Evolutionary conservation across 192 early-diverging fungal genomes (phyloP), one percentile per base, ranked within the genome.

Genomic region (Coemansia aciculifera): DNA sequence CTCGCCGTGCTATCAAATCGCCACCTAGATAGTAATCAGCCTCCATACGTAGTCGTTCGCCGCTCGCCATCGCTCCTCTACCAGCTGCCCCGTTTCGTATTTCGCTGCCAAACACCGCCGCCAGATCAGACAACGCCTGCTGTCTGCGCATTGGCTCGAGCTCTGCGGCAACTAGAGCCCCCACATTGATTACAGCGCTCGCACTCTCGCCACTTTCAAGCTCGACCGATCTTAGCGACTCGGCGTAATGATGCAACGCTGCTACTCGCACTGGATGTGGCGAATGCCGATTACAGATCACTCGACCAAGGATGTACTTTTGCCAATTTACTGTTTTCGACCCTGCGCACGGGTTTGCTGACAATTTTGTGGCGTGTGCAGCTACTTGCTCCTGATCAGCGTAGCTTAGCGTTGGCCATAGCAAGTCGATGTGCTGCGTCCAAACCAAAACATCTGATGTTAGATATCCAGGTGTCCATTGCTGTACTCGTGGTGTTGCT

Each of bases 341-440:
- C 12, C 9, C 29, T 2, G 13, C 12, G 5, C 27, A n/a, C 9
- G 49, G 51, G 56, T 38, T 59, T 23, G 43, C n/a, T 5, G 71
- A 37, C 19, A 71, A 21, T 11, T 23, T 39, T 4, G n/a, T 43
- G 34, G 65, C 64, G 8, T 76, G 64, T 0, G 31, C 32, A 1
- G 64, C 59, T 0, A 69, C 64, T 4, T 10, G 24, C 2, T 21
- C 15, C 24, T 68, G 59, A 10, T 67, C 69, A 11, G 57, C 19
- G 2, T 21, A 17, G 19, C 23, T 21, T 1, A 80, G 44, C 11
- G 78, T 80, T 11, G 73, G 46, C 66, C 69, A 69, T 5, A 74
- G 23, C 36, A 75, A 37, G 31, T 80, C 78, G 8, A 69, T 73
- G 27, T 80, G 78, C 37, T 72, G 62, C 1, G 73, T 51, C 78